Percentiles rank a stretch among this genome's conserved stretches.
Conservation (phyloP, 208 protist species). For the Trypanosoma platydactyli region DNA sequence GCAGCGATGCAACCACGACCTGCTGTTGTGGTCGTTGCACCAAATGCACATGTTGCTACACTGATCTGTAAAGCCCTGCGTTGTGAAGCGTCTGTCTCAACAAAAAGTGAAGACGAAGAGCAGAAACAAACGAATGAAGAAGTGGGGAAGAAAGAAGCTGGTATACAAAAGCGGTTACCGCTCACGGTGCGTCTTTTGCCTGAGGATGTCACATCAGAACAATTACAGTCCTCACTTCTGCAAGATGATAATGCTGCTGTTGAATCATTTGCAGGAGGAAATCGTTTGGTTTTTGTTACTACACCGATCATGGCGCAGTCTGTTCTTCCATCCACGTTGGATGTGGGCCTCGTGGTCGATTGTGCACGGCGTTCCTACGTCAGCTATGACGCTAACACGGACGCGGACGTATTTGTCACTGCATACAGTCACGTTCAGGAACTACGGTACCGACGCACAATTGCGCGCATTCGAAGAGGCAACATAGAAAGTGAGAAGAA, state of each 20-base stretch:
- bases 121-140: neutral
- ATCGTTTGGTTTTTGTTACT: slow-evolving; percentile 53
- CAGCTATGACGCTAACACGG: slow-evolving; percentile 39
- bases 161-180: slow-evolving; percentile 18
- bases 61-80: slow-evolving; percentile 12
- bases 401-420: slow-evolving; percentile 46
- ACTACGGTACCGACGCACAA: slow-evolving; percentile 56
- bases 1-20: slow-evolving; percentile 8
- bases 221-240: slow-evolving; percentile 1
- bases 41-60: slow-evolving; percentile 25
- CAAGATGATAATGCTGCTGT: slow-evolving; percentile 9
- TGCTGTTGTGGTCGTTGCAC: slow-evolving; percentile 36
- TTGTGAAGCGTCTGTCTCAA: slow-evolving; percentile 8
- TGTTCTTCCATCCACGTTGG: slow-evolving; percentile 53
- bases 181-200: slow-evolving; percentile 18
- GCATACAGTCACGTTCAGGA: slow-evolving; percentile 57
- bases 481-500: neutral
- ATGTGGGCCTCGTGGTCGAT: slow-evolving; percentile 78
- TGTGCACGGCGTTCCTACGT: slow-evolving; percentile 61
- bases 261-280: slow-evolving; percentile 2
- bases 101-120: slow-evolving; percentile 4
- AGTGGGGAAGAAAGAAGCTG: neutral
- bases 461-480: slow-evolving; percentile 29
- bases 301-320: slow-evolving; percentile 68
- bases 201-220: slow-evolving; percentile 12